These are phyloP conservation scores for Suillus weaverae DNA, from an alignment of 768 basidiomycete species.

Conservation along the genomic window DNA sequence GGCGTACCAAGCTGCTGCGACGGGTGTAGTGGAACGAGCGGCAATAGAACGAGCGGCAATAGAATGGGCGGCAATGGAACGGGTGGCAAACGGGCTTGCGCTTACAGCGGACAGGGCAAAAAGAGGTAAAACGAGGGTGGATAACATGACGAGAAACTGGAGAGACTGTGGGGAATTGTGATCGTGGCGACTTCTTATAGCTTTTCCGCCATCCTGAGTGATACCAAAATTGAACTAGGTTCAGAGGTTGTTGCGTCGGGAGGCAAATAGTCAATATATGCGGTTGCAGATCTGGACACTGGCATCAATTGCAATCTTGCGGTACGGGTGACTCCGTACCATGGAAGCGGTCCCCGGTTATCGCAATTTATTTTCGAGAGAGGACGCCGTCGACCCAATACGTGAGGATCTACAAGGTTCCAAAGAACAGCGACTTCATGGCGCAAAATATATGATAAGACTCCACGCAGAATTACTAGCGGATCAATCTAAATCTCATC, in stretches of 20 bases:
- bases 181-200: not conserved
- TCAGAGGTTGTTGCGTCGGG: not conserved
- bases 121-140: constrained; percentile 1
- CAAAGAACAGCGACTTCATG: not conserved
- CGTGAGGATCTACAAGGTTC: not conserved
- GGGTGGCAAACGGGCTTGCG: not conserved
- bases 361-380: not conserved
- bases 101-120: constrained; percentile 5
- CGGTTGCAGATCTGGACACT: not conserved
- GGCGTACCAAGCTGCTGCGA: constrained; percentile 64
- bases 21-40: constrained; percentile 6
- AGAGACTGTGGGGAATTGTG: not conserved
- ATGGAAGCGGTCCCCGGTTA: constrained; percentile 8
- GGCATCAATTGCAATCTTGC: not conserved
- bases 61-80: not conserved
- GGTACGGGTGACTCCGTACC: constrained; percentile 2
- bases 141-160: not conserved
- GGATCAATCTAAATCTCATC: not conserved
- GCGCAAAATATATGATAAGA: not conserved
- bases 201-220: not conserved
- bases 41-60: not conserved
- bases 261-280: not conserved
- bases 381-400: not conserved
- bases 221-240: not conserved
- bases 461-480: not conserved